Conservation (phyloP, 345 rosid genomes). For the Aquilaria yunnanensis region DNA sequence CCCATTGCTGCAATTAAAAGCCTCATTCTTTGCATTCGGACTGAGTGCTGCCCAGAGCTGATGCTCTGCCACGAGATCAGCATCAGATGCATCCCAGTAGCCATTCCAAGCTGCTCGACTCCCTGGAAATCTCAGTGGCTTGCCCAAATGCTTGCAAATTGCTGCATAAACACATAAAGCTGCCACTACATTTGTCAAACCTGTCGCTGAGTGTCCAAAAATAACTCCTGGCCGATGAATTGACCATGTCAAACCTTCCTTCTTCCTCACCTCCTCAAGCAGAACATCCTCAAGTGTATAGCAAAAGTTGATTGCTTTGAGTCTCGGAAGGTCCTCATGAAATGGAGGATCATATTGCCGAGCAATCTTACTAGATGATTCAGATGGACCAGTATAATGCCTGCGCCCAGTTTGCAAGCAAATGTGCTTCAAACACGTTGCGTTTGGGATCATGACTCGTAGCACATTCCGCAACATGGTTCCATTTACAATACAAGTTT, state of each 20-base stretch:
- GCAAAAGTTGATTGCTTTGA: constrained; percentile 24
- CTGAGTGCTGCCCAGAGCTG: constrained; percentile 33
- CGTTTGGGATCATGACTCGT: constrained; percentile 28
- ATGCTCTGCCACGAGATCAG: constrained; percentile 40
- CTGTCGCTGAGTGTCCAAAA: constrained; percentile 32
- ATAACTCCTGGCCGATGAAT: constrained; percentile 33
- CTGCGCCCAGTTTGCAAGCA: constrained; percentile 38
- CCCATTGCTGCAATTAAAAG: constrained; percentile 30
- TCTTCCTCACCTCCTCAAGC: constrained; percentile 21
- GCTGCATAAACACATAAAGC: constrained; percentile 32
- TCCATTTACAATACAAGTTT: constrained; percentile 32
- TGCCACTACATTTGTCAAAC: constrained; percentile 29
- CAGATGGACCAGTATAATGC: constrained; percentile 31
- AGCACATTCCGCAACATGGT: constrained; percentile 36
- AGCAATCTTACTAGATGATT: constrained; percentile 10
- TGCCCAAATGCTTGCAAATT: constrained; percentile 33
- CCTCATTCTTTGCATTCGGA: constrained; percentile 25
- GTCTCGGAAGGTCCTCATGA: constrained; percentile 31
- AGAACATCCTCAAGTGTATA: constrained; percentile 31
- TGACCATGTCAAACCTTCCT: constrained; percentile 37
- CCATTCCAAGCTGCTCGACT: constrained; percentile 27
- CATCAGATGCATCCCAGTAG: constrained; percentile 31
- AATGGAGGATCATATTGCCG: constrained; percentile 35
- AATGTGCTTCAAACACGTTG: constrained; percentile 31
- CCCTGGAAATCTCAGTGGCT: constrained; percentile 31